Evolutionary conservation across 495 filamentous ascomycete species (phyloP), one percentile per base, ranked within the genome.

Genomic region (Daldinia childiae): DNA sequence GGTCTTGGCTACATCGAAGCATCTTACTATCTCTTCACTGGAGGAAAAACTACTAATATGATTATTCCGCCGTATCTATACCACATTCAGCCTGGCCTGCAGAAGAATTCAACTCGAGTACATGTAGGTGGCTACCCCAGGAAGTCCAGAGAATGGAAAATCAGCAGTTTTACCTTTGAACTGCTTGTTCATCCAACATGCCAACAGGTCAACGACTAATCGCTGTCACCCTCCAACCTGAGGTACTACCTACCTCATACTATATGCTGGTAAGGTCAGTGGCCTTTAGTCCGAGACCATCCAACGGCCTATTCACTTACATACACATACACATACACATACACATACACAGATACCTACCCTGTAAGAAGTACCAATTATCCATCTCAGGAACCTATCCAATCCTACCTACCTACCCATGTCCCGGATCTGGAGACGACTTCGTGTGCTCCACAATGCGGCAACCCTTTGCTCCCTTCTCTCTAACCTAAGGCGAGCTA

Each of bases 21-120:
- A 1, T 50, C n/a, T 24, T 67, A 1, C 54, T 36, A 36, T 34
- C 14, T 54, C 58, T 55, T 62, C 2, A 73, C 71, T 73, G 71
- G 71, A 69, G 71, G 71, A 73, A 73, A 73, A 73, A 69, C 66
- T 68, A 48, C 38, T 30, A 69, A 45, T 66, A 58, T 66, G 41
- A 56, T 66, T 73, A 50, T 66, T 73, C 71, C 66, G 71, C 63
- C 27, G 19, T 43, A 61, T 56, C 43, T 69, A 66, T 69, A 26
- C 65, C 66, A 30, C 55, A 69, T 73, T 54, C 34, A 32, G 65
- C 6, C 51, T 62, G 65, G 58, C 62, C 71, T 66, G 66, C 65
- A 73, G 64, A 62, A n/a, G 38, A 73, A 54, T 50, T 21, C 51
- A 64, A 63, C 45, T 58, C 51, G 43, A 63, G 27, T 68, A 68